Base-by-base conservation (phyloP, 371 early-diverging fungal species). In the Syncephalis plumigaleata region DNA sequence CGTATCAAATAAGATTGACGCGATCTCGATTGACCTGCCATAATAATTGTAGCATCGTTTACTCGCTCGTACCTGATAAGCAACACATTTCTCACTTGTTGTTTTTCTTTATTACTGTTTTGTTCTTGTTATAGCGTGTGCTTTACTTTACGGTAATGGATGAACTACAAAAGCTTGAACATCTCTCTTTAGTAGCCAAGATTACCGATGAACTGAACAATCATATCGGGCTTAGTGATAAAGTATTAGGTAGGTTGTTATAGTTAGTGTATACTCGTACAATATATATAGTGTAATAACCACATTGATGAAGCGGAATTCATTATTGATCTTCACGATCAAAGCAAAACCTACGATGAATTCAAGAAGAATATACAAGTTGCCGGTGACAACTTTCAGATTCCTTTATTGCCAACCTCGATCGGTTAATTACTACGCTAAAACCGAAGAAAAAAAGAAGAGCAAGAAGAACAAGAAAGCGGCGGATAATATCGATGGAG, bases 221-320 rank as follows among this genome's bases (percentile, higher is more conserved):
- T 62, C 95, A 95, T 58, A 81, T 77, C 11, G 91, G 87, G n/a
- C 66, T 93, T 49, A 75, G 77, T 46, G 95, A 94, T 65, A 89
- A 86, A 61, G 78, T 68, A 7, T 46, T 75, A 45, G 77, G 77
- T 72, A 67, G 36, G 60, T 42, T 15, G 1, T n/a, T 11, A 2
- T 44, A 13, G 17, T 17, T 16, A 16, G 16, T 23, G 5, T 37
- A 8, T 2, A 9, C 5, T 31, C 27, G 2, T 38, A 20, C 4
- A 1, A 24, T 26, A 15, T 23, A 16, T 42, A 16, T 44, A 42
- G 37, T 37, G 36, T 48, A 24, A 25, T 44, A 42, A 31, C 56
- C 58, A 26, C 39, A 16, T 36, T 22, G 22, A 25, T 39, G 50
- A 68, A 61, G 85, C 87, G 47, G 87, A 88, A 53, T 88, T 73